A percentile compares a stretch with the other conserved stretches of the same genome.
Conservation (phyloP, 225 moss, liverwort and hornwort species). For the Pseudoscleropodium purum region DNA sequence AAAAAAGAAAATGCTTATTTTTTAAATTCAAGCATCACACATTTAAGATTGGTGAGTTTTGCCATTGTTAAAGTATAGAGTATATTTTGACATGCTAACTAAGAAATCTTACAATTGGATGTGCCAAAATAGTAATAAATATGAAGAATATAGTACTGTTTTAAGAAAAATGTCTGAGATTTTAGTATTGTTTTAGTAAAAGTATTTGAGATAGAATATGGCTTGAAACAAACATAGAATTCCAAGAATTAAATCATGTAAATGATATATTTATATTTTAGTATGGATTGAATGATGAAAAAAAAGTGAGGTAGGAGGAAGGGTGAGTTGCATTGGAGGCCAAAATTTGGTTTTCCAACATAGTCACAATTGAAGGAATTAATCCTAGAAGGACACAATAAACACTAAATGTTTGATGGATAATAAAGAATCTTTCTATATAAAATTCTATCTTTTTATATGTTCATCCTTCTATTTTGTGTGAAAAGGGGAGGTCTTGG, state of each 20-base stretch:
- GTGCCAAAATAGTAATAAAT: background rate
- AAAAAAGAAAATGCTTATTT: too few relatives aligned
- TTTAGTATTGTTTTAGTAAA: too few relatives aligned
- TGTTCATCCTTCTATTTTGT: too few relatives aligned
- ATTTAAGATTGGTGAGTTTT: background rate
- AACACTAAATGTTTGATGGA: background rate
- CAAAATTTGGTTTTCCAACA: background rate
- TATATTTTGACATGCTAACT: background rate
- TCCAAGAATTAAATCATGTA: background rate
- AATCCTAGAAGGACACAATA: accelerated
- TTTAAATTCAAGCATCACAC: background rate
- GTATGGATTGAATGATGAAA: background rate
- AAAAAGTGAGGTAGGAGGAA: background rate
- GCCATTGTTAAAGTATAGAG: background rate
- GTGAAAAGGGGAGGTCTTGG: background rate
- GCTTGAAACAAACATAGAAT: background rate
- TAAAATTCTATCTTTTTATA: background rate
- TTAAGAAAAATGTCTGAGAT: background rate
- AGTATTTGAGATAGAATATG: background rate
- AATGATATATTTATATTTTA: background rate
- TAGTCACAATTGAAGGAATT: background rate
- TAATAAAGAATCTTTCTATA: background rate
- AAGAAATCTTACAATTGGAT: background rate
- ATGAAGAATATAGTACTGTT: background rate
- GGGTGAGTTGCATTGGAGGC: background rate